Percentiles rank a stretch among this genome's conserved stretches.
Evolutionary conservation across 108 stramenopile species (phyloP).

Genomic region (Aurantiochytrium sp.): DNA sequence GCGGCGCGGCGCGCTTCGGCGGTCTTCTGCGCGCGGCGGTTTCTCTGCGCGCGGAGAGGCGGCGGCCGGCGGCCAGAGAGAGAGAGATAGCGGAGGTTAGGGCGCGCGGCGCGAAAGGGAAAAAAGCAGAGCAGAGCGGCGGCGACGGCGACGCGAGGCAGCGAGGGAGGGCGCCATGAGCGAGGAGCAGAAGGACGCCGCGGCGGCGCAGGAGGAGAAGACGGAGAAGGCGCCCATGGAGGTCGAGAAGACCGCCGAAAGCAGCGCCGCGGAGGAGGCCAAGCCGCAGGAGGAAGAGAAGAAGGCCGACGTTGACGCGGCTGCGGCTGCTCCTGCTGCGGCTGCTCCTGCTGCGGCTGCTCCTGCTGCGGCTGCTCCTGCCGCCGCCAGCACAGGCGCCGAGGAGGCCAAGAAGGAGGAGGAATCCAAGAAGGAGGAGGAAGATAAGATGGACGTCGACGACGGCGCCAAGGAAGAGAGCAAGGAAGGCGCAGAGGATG

Average conservation of each 20-base stretch:
- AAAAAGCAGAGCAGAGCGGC: not conserved
- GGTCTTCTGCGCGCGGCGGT: too few relatives aligned
- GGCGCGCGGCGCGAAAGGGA: too few relatives aligned
- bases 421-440: conserved; percentile 28
- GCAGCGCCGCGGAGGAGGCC: conserved; percentile 20
- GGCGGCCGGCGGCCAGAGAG: not conserved
- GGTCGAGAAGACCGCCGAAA: not conserved
- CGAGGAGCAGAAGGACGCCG: not conserved
- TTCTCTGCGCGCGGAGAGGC: too few relatives aligned
- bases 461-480: conserved; percentile 55
- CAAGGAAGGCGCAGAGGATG: too few relatives aligned
- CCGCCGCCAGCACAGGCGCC: conserved; percentile 20
- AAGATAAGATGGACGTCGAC: conserved; percentile 58
- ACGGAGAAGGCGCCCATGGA: not conserved
- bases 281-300: conserved; percentile 26
- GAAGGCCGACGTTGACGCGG: conserved; percentile 22
- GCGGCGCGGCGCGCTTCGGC: too few relatives aligned
- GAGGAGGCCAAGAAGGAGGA: conserved; percentile 16
- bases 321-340: not conserved
- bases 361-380: not conserved
- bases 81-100: too few relatives aligned
- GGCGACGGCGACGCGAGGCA: not conserved
- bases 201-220: not conserved
- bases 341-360: not conserved
- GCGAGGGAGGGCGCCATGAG: not conserved